A percentile compares a stretch with the other conserved stretches of the same genome.
phyloP scores from a whole-genome alignment of 2,329 filamentous ascomycete species.

The Fusarium luffae region DNA sequence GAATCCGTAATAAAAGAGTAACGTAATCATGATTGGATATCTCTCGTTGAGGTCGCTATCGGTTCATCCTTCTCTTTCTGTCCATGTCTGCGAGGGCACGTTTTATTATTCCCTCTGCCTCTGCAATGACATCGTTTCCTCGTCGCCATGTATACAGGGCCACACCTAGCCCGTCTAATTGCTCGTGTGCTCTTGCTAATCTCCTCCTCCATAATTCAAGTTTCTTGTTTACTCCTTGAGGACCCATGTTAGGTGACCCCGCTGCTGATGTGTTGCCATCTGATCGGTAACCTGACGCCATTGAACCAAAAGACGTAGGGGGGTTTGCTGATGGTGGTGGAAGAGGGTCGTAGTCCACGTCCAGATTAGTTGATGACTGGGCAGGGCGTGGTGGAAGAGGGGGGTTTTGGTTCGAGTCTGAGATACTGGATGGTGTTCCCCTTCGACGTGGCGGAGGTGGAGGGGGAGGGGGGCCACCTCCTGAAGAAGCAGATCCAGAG shows the following conservation, averaged over 20 bases:
- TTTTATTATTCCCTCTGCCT: conserved; percentile 73
- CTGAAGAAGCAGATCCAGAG: conserved; percentile 25
- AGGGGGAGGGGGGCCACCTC: conserved; percentile 55
- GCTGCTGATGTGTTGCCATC: conserved; percentile 49
- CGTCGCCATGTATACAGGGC: conserved; percentile 77
- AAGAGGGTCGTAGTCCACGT: conserved; percentile 56
- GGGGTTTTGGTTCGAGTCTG: conserved; percentile 23
- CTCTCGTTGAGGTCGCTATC: conserved; percentile 3
- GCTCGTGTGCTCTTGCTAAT: conserved; percentile 71
- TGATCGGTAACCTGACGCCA: conserved; percentile 46
- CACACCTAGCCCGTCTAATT: conserved; percentile 73
- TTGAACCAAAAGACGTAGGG: conserved; percentile 40
- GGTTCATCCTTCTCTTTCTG: conserved; percentile 34
- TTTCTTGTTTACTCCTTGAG: conserved; percentile 68
- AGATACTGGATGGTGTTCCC: conserved; percentile 53
- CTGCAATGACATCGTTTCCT: conserved; percentile 74
- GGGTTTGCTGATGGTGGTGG: conserved; percentile 47
- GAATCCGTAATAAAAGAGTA: background rate
- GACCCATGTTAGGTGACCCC: conserved; percentile 50
- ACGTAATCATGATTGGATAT: conserved; percentile 7
- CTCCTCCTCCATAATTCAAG: conserved; percentile 78
- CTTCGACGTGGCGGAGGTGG: conserved; percentile 61
- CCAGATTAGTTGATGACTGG: conserved; percentile 52
- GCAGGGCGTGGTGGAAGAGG: conserved; percentile 51
- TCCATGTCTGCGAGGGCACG: conserved; percentile 61